Conservation (phyloP, 345 rosid species). For the Euphorbia tirucalli region DNA sequence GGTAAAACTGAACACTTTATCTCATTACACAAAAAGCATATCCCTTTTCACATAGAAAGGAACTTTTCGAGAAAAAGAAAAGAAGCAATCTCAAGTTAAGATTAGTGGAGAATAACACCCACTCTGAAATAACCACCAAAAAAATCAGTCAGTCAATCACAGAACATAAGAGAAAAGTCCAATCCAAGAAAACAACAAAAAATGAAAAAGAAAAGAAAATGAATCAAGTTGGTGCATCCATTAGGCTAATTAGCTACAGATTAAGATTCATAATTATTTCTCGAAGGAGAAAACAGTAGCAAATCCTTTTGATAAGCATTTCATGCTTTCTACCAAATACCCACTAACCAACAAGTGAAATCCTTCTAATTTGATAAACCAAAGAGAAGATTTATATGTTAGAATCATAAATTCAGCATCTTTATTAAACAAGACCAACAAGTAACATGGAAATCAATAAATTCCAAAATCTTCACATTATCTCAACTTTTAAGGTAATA, state of each 20-base stretch:
- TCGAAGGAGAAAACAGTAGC: background rate
- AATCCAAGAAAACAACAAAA: too few species aligned
- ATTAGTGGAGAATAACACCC: too few species aligned
- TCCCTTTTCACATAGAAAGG: slow-evolving; percentile 11
- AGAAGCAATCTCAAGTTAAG: slow-evolving; percentile 17
- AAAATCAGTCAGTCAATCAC: too few species aligned
- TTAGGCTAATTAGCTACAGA: slow-evolving; percentile 1
- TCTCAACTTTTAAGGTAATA: background rate
- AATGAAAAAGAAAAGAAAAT: too few species aligned
- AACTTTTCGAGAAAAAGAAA: slow-evolving; percentile 5
- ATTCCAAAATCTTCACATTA: slow-evolving; percentile 1
- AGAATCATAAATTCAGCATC: background rate
- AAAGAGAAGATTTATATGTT: background rate
- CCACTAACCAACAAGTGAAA: slow-evolving; percentile 1
- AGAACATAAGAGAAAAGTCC: background rate
- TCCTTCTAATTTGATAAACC: background rate
- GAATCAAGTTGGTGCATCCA: too few species aligned
- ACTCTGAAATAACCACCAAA: too few species aligned
- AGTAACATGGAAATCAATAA: too few species aligned
- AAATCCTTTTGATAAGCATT: too few species aligned
- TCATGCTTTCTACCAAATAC: slow-evolving; percentile 8
- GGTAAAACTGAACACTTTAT: background rate
- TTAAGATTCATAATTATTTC: slow-evolving; percentile 7
- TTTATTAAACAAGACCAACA: too few species aligned
- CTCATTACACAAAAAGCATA: background rate